Evolutionary conservation across 129 eudicot species (phyloP).

Genomic region (Artemisia argyi): DNA sequence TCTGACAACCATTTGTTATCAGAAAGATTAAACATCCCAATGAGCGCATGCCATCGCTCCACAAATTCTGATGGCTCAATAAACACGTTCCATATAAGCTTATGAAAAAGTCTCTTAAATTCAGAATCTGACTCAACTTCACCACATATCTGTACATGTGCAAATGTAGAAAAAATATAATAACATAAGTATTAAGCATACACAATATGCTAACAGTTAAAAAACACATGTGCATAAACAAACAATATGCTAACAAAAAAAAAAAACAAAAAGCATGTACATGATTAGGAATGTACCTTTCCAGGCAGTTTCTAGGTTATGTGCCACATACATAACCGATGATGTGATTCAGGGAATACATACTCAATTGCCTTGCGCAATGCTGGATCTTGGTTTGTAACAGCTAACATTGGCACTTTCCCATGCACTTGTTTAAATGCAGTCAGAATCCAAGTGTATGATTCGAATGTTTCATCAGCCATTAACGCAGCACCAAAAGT

Average conservation of each 20-base stretch:
- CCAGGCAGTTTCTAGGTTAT: background rate
- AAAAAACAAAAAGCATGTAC: background rate
- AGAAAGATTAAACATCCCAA: background rate
- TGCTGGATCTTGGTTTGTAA: background rate
- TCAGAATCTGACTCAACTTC: background rate
- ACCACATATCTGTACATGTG: background rate
- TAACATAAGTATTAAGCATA: background rate
- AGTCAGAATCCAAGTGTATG: background rate
- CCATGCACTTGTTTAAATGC: background rate
- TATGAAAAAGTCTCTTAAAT: background rate
- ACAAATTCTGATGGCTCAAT: background rate
- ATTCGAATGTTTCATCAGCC: too few relatives aligned
- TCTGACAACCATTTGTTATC: background rate
- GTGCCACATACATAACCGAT: slow-evolving; percentile 5
- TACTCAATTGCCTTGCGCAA: background rate
- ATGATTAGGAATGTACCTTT: background rate
- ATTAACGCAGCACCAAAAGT: too few relatives aligned
- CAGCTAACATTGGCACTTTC: background rate
- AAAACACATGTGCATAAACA: too few relatives aligned
- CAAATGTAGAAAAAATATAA: background rate
- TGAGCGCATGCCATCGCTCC: background rate
- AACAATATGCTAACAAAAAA: too few relatives aligned
- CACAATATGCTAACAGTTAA: too few relatives aligned
- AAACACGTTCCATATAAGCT: background rate
- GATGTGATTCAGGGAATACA: background rate